Base-by-base conservation (phyloP, 176 grass and related monocot genomes). In the Cenchrus americanus region DNA sequence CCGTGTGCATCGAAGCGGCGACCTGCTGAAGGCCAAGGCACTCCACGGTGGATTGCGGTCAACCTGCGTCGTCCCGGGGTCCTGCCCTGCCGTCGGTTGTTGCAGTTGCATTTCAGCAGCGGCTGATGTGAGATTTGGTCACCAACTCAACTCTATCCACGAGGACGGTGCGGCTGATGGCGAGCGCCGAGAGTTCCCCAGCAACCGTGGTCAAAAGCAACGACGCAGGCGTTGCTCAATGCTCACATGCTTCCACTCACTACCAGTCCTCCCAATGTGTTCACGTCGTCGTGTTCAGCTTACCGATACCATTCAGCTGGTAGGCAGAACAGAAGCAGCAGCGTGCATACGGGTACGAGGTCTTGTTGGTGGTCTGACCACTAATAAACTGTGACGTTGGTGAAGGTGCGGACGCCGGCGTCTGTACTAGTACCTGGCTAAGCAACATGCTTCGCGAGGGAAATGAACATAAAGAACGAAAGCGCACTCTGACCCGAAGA, bases 111-210 rank as follows among this genome's bases (percentile, higher is more conserved):
- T 30, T 30, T 7, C 47, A 14, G 57, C 67, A 24, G 14, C 52
- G 5, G 76, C n/a, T 24, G 78, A 75, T 80, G 80, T 66, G 80
- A 54, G 80, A 54, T 90, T 84, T 52, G 75, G 84, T 76, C 80
- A 80, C 81, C 89, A 52, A 84, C 80, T 90, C 62, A 52, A 84
- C 80, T 90, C 62, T 75, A 69, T 27, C 76, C 53, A 71, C n/a
- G 57, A 53, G 51, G 51, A 17, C 51, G 46, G 27, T 17, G 27
- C 27, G 27, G 27, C 27, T 30, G 27, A 30, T 30, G 46, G 62
- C 67, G 18, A 68, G 21, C 81, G 46, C n/a, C 75, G 41, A 74
- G 41, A 74, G 41, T 3, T 43, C 44, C 41, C 52, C 18, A 9
- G 34, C 30, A 49, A 37, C 41, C 14, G 63, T 21, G 71, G 54